These are phyloP conservation scores for Solanum etuberosum DNA, from an alignment of 257 asterid species.

Conservation along the genomic window DNA sequence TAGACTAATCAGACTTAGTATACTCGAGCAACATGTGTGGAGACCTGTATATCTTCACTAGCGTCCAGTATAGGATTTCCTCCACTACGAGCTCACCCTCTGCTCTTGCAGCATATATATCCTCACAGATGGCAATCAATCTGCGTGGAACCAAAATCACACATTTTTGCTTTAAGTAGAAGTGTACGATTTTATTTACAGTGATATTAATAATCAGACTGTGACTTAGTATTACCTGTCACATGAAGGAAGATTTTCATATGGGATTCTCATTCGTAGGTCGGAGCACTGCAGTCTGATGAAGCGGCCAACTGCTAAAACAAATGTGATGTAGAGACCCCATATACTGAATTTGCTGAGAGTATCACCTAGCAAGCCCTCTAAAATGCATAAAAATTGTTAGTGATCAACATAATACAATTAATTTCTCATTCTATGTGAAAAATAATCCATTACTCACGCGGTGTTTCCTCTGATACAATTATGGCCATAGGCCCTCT, in stretches of 20 bases:
- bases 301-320: constrained; percentile 97
- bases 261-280: constrained; percentile 95
- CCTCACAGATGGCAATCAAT: constrained; percentile 95
- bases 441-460: constrained; percentile 35
- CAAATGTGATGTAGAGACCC: constrained; percentile 98
- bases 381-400: constrained; percentile 28
- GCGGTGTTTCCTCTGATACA: constrained; percentile 98
- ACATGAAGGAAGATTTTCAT: constrained; percentile 98
- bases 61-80: constrained; percentile 95
- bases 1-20: constrained; percentile 60
- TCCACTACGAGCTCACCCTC: constrained; percentile 97
- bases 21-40: constrained; percentile 96
- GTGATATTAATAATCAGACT: not conserved
- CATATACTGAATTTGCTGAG: constrained; percentile 99
- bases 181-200: not conserved
- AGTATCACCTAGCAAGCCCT: constrained; percentile 96
- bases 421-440: not conserved
- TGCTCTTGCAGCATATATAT: constrained; percentile 96
- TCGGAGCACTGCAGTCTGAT: constrained; percentile 94
- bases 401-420: constrained; percentile 1
- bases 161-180: not conserved
- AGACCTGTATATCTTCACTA: constrained; percentile 89
- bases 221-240: constrained; percentile 55
- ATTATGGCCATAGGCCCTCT: constrained; percentile 91
- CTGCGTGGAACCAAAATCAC: constrained; percentile 25